phyloP scores from a whole-genome alignment of 2,329 filamentous ascomycete species.

The Alternaria novae-zelandiae region DNA sequence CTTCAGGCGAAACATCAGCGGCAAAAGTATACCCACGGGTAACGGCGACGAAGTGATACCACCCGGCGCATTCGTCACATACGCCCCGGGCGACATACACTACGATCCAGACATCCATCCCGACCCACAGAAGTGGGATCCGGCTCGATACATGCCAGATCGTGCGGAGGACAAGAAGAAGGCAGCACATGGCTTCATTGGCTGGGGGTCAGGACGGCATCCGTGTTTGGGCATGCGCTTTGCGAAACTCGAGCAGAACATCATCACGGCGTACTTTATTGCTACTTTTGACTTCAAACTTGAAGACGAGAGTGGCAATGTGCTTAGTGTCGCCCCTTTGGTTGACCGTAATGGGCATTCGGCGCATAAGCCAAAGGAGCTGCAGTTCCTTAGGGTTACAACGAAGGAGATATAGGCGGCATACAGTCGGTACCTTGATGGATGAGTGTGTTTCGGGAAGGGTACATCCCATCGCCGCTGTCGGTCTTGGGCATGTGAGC shows the following conservation, averaged over 20 bases:
- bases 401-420: constrained; percentile 22
- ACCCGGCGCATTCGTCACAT: constrained; percentile 53
- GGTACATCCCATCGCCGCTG: neutral
- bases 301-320: constrained; percentile 50
- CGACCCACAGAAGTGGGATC: constrained; percentile 59
- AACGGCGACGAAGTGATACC: constrained; percentile 58
- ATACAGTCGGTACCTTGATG: no score
- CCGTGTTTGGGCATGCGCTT: constrained; percentile 56
- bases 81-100: constrained; percentile 57
- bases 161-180: constrained; percentile 57
- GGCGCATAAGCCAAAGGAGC: constrained; percentile 50
- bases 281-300: constrained; percentile 58
- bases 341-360: constrained; percentile 49
- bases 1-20: constrained; percentile 61
- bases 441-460: neutral
- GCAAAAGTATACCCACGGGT: constrained; percentile 54
- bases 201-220: constrained; percentile 51
- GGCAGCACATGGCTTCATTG: constrained; percentile 40
- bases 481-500: neutral
- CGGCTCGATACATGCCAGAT: constrained; percentile 55
- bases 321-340: constrained; percentile 33
- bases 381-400: constrained; percentile 50
- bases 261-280: constrained; percentile 59
- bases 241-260: constrained; percentile 60
- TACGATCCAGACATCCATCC: constrained; percentile 58